phyloP scores from a whole-genome alignment of 768 basidiomycete species.

The Peribolospora baueri region DNA sequence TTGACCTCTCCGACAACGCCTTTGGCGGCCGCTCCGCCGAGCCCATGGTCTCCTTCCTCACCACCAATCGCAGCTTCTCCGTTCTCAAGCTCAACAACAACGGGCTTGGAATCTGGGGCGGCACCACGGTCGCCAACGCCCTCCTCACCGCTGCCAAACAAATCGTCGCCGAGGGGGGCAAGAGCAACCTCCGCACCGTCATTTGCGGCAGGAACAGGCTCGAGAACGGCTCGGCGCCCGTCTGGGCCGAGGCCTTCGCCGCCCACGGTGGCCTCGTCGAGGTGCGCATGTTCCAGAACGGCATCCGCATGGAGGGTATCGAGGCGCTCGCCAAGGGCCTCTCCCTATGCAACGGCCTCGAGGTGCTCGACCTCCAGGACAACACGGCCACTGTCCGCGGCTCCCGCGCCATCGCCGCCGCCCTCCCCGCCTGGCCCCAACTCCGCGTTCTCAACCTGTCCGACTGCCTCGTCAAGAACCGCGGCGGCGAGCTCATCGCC shows the following conservation, averaged over 20 bases:
- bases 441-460: constrained; percentile 66
- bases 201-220: constrained; percentile 91
- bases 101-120: constrained; percentile 76
- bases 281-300: constrained; percentile 91
- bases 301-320: constrained; percentile 81
- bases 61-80: constrained; percentile 45
- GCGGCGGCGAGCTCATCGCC: constrained; percentile 48
- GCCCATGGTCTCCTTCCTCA: constrained; percentile 73
- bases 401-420: constrained; percentile 34
- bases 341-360: constrained; percentile 36
- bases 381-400: constrained; percentile 30
- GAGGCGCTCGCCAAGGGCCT: constrained; percentile 52
- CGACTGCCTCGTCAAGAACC: constrained; percentile 63
- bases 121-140: constrained; percentile 60
- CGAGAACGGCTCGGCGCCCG: constrained; percentile 59
- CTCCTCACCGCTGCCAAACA: constrained; percentile 48
- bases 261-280: constrained; percentile 59
- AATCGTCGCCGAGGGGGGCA: constrained; percentile 38
- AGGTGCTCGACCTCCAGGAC: constrained; percentile 75
- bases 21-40: constrained; percentile 88
- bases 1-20: constrained; percentile 86
- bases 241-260: constrained; percentile 71
- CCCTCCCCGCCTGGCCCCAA: constrained; percentile 42
- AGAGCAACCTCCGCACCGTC: constrained; percentile 48
- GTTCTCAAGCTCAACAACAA: constrained; percentile 87